phyloP scores from a whole-genome alignment of 2,329 filamentous ascomycete genomes.

The Aspergillus piperis region DNA sequence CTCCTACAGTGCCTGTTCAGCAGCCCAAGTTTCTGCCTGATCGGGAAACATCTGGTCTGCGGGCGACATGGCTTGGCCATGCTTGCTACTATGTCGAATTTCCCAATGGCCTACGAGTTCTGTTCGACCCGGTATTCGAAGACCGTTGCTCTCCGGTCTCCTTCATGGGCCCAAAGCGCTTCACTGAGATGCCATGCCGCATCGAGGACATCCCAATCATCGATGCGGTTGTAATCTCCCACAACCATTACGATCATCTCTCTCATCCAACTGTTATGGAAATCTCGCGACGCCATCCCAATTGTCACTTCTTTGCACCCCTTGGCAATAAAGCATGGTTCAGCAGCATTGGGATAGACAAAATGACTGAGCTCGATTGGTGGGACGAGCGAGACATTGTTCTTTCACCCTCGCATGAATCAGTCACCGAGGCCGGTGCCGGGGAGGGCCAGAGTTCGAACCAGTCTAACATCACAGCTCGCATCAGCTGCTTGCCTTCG shows the following conservation, averaged over 20 bases:
- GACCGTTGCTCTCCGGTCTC: constrained; percentile 78
- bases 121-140: constrained; percentile 94
- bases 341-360: constrained; percentile 64
- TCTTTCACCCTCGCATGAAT: constrained; percentile 49
- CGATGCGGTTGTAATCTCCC: constrained; percentile 69
- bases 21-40: constrained; percentile 67
- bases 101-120: constrained; percentile 77
- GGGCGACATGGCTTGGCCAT: constrained; percentile 93
- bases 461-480: constrained; percentile 62
- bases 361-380: constrained; percentile 91
- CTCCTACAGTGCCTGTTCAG: constrained; percentile 66
- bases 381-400: constrained; percentile 82
- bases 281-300: constrained; percentile 69
- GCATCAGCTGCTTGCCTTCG: constrained; percentile 75
- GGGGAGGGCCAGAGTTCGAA: constrained; percentile 23
- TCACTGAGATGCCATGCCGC: constrained; percentile 73
- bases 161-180: constrained; percentile 72
- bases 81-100: constrained; percentile 94
- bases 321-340: constrained; percentile 86
- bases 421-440: constrained; percentile 30
- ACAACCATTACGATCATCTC: constrained; percentile 92
- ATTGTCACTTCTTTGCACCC: constrained; percentile 85
- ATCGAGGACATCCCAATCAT: constrained; percentile 71
- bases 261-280: constrained; percentile 73
- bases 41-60: constrained; percentile 62